Conservation (phyloP, 306 rosid genomes). For the Sphenostylis stenocarpa region DNA sequence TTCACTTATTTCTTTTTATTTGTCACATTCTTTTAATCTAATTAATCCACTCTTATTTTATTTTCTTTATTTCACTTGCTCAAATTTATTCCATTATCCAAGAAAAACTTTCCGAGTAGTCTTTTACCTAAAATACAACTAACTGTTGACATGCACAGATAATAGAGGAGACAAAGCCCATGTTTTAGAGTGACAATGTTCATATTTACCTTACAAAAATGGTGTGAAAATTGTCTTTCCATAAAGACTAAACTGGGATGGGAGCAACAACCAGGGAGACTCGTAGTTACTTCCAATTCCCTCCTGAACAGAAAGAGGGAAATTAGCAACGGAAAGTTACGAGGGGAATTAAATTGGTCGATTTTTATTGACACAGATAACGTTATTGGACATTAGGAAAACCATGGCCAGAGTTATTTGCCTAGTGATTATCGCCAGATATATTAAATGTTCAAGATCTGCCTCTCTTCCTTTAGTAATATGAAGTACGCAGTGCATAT, state of each 20-base stretch:
- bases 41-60: no score
- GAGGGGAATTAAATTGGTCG: not conserved
- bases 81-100: no score
- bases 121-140: no score
- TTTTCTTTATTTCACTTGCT: no score
- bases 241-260: not conserved
- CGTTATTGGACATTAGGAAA: not conserved
- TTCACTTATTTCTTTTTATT: no score
- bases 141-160: no score
- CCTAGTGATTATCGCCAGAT: constrained; percentile 11
- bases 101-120: no score
- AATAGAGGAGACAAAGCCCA: no score
- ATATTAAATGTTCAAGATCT: constrained; percentile 12
- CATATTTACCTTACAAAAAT: not conserved
- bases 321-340: not conserved
- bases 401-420: constrained; percentile 7
- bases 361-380: not conserved
- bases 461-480: constrained; percentile 9
- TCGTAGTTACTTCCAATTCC: not conserved
- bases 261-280: not conserved
- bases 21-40: no score
- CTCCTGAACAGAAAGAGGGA: not conserved
- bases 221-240: not conserved
- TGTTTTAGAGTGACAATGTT: not conserved
- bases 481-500: constrained; percentile 28